These are phyloP conservation scores for Cryptococcus deneoformans DNA, from an alignment of 1,284 basidiomycete genomes.

Conservation along the genomic window DNA sequence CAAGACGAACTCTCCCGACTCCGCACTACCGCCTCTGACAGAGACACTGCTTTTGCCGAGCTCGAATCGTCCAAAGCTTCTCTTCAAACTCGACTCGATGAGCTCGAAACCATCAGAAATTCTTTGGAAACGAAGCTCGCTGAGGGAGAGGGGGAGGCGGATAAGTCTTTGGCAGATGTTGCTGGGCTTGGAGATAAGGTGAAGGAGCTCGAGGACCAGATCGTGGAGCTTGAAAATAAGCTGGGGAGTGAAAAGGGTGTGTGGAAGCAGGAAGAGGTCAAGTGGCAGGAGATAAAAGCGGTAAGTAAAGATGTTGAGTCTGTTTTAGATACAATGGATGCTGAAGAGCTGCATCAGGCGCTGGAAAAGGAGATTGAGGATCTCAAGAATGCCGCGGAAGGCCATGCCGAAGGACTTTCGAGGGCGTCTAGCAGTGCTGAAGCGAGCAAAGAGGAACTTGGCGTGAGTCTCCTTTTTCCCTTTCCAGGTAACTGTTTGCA, in stretches of 20 bases:
- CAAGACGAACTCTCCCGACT: conserved; percentile 5
- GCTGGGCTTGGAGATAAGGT: conserved; percentile 13
- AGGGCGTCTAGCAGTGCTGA: conserved; percentile 7
- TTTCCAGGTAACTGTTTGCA: not conserved
- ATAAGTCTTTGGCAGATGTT: conserved; percentile 17
- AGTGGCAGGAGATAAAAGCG: conserved; percentile 5
- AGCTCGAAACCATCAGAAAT: conserved; percentile 14
- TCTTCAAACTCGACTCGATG: conserved; percentile 13
- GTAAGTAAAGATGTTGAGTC: conserved; percentile 1
- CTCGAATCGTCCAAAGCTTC: conserved; percentile 1
- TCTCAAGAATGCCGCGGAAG: conserved; percentile 10
- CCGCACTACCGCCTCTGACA: not conserved
- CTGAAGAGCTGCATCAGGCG: conserved; percentile 3
- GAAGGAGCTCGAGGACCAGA: conserved; percentile 23
- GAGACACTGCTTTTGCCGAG: not conserved
- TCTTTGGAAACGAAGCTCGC: conserved; percentile 20
- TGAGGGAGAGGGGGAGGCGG: conserved; percentile 26
- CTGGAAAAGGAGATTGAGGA: conserved; percentile 15
- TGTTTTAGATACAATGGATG: not conserved
- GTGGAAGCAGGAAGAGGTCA: not conserved
- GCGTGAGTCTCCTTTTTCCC: conserved; percentile 7
- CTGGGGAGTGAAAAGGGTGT: conserved; percentile 12
- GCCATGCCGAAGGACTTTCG: conserved; percentile 10
- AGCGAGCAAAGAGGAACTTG: conserved; percentile 15
- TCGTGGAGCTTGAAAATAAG: conserved; percentile 17